A percentile compares a stretch with the other conserved stretches of the same genome.
These are phyloP conservation scores for Cadophora luteo-olivacea DNA, from an alignment of 2,329 filamentous ascomycete genomes.

Conservation along the genomic window DNA sequence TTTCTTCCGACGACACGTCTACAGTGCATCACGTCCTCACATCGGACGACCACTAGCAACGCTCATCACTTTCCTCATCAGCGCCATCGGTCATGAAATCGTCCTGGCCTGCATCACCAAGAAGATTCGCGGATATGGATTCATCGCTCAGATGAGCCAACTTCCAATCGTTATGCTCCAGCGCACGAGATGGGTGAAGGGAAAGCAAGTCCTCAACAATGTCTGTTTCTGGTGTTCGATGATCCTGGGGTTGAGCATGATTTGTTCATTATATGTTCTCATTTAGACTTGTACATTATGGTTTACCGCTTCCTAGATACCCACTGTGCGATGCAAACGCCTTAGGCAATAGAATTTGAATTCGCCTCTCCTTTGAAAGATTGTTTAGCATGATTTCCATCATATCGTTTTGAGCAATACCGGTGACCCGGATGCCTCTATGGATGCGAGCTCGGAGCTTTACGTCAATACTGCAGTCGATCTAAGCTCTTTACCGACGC, in stretches of 20 bases:
- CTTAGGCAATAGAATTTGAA: background rate
- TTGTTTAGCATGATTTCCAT: too few relatives aligned
- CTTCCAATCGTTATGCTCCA: constrained; percentile 94
- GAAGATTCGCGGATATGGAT: constrained; percentile 93
- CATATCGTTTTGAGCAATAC: background rate
- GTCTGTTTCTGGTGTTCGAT: constrained; percentile 91
- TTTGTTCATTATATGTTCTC: constrained; percentile 39
- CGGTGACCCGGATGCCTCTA: background rate
- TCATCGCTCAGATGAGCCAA: constrained; percentile 95
- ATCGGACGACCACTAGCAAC: constrained; percentile 82
- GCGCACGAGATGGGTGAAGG: constrained; percentile 76
- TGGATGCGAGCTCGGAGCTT: background rate
- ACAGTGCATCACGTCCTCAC: constrained; percentile 78
- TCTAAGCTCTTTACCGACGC: background rate
- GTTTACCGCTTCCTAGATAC: constrained; percentile 15
- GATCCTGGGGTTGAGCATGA: constrained; percentile 81
- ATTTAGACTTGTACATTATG: constrained; percentile 27
- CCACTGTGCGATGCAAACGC: background rate
- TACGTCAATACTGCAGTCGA: background rate
- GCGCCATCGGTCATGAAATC: constrained; percentile 88
- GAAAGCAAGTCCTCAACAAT: constrained; percentile 82
- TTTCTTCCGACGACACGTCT: constrained; percentile 94
- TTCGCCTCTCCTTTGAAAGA: background rate
- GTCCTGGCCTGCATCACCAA: constrained; percentile 99
- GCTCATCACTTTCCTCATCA: constrained; percentile 89